These are phyloP conservation scores for Collybiopsis confluens DNA, from an alignment of 768 basidiomycete species.

Conservation along the genomic window DNA sequence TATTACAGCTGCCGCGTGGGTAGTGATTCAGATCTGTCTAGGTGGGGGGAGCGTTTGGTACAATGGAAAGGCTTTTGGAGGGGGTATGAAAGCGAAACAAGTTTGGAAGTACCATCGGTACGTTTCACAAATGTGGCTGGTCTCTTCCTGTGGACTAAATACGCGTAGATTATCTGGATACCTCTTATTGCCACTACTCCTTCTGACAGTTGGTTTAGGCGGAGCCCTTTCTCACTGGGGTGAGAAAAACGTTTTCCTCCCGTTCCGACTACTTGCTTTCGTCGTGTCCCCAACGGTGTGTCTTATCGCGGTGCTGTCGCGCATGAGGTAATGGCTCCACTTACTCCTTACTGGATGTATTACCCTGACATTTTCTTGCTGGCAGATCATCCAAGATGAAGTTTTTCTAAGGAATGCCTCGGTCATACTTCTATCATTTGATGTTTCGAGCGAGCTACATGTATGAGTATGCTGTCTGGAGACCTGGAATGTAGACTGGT, in stretches of 20 bases:
- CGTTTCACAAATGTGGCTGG: background rate
- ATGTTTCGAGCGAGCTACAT: too few relatives aligned
- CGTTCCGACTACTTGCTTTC: slow-evolving; percentile 47
- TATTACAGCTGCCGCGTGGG: slow-evolving; percentile 55
- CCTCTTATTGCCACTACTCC: slow-evolving; percentile 52
- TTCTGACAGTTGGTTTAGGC: slow-evolving; percentile 65
- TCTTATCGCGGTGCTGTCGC: slow-evolving; percentile 38
- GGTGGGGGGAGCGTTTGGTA: slow-evolving; percentile 82
- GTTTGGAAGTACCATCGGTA: slow-evolving; percentile 86
- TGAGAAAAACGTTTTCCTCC: slow-evolving; percentile 26
- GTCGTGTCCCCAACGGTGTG: slow-evolving; percentile 49
- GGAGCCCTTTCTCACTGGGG: slow-evolving; percentile 70
- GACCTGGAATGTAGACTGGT: too few relatives aligned
- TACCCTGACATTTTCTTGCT: too few relatives aligned
- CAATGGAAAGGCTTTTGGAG: slow-evolving; percentile 65
- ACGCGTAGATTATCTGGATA: slow-evolving; percentile 66
- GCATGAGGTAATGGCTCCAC: slow-evolving; percentile 43
- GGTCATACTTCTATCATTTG: too few relatives aligned
- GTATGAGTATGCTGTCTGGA: too few relatives aligned
- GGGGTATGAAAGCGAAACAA: slow-evolving; percentile 63
- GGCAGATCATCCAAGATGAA: slow-evolving; percentile 68
- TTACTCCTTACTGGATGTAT: background rate
- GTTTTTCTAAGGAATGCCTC: slow-evolving; percentile 29
- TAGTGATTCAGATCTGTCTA: slow-evolving; percentile 53
- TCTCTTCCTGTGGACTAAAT: slow-evolving; percentile 3